A percentile compares a stretch with the other conserved stretches of the same genome.
Conservation (phyloP, 495 filamentous ascomycete genomes). For the Geoglossum glabrum region DNA sequence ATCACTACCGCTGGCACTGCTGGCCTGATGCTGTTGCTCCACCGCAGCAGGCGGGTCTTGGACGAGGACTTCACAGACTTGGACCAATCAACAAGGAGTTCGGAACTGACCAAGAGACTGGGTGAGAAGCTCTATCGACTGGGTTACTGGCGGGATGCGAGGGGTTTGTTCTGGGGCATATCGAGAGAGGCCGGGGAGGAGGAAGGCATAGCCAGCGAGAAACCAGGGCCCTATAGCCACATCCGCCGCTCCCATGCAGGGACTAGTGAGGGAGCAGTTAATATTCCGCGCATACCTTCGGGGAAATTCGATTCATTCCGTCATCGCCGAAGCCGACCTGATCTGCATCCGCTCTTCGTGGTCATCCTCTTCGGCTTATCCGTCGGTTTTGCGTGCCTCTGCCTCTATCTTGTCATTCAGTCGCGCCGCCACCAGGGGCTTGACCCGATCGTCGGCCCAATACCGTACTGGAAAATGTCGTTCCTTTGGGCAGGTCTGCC, state of each 20-base stretch:
- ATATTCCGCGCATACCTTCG: neutral
- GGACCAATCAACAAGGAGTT: neutral
- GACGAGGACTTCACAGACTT: neutral
- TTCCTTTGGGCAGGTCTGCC: neutral
- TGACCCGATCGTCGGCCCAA: neutral
- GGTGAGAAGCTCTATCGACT: neutral
- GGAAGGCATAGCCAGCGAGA: neutral
- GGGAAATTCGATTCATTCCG: neutral
- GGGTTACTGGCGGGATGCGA: neutral
- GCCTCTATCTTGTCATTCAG: neutral
- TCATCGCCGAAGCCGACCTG: neutral
- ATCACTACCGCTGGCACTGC: neutral
- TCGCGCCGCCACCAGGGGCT: neutral
- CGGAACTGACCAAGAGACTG: neutral
- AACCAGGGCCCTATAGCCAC: no score
- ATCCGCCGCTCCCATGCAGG: no score
- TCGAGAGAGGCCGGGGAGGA: neutral
- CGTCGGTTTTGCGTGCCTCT: neutral
- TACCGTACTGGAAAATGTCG: neutral
- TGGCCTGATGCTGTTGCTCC: neutral
- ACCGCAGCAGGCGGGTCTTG: neutral
- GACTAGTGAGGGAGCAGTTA: neutral
- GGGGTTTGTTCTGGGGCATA: neutral
- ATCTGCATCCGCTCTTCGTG: neutral
- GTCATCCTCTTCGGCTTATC: neutral